Conservation (phyloP, 768 basidiomycete genomes). For the Butyriboletus loyo region DNA sequence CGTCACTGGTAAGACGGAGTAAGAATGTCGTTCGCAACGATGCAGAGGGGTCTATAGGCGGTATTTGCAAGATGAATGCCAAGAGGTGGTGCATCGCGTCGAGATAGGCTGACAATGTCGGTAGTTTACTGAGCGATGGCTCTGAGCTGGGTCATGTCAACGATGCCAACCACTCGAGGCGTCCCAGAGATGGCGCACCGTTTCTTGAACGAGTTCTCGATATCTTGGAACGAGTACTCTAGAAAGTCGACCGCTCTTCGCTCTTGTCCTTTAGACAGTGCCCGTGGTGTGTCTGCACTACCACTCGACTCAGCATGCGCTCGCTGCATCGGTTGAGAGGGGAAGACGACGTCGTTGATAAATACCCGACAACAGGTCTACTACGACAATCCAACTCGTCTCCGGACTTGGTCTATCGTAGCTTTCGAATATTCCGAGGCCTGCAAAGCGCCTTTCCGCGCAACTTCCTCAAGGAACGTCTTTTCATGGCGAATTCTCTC, state of each 20-base stretch:
- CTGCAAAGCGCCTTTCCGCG: conserved; percentile 56
- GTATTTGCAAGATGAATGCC: conserved; percentile 66
- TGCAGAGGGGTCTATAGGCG: conserved; percentile 69
- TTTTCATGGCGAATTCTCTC: conserved; percentile 57
- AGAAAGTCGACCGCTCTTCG: conserved; percentile 60
- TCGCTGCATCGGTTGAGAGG: background rate
- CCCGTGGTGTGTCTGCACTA: background rate
- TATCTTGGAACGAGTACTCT: conserved; percentile 60
- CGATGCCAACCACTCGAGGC: background rate
- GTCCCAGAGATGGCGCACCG: conserved; percentile 46
- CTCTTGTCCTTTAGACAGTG: conserved; percentile 58
- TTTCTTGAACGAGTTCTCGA: conserved; percentile 72
- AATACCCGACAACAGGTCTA: conserved; percentile 22
- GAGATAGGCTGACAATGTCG: conserved; percentile 60
- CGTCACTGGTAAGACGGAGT: conserved; percentile 70
- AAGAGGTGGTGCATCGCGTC: conserved; percentile 54
- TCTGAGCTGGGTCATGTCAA: conserved; percentile 21
- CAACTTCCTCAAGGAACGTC: conserved; percentile 59
- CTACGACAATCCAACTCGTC: conserved; percentile 54
- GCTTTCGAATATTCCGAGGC: conserved; percentile 58
- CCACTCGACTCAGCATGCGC: background rate
- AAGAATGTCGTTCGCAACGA: conserved; percentile 62
- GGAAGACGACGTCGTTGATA: background rate
- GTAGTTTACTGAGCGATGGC: conserved; percentile 45
- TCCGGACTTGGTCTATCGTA: conserved; percentile 69